Evolutionary conservation across 208 protist genomes (phyloP).

Genomic region (Chromosphaera perkinsii): DNA sequence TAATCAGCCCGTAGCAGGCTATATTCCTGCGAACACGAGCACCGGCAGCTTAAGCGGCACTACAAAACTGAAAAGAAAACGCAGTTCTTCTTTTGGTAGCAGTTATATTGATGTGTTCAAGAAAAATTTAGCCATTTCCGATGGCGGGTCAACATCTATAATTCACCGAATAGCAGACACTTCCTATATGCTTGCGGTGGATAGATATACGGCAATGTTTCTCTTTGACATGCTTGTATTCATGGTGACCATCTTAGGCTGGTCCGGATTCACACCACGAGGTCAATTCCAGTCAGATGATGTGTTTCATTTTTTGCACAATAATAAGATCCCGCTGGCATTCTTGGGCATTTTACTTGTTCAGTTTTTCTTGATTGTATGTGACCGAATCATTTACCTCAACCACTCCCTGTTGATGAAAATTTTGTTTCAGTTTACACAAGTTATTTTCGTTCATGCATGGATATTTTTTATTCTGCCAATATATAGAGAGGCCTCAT

Average conservation of each 20-base stretch:
- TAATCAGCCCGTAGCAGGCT: too few relatives aligned
- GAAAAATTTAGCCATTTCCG: too few relatives aligned
- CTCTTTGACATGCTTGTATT: not conserved
- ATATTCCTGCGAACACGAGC: too few relatives aligned
- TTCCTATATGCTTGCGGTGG: too few relatives aligned
- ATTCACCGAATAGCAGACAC: too few relatives aligned
- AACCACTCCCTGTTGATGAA: slow-evolving; percentile 28
- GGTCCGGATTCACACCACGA: not conserved
- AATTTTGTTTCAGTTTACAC: slow-evolving; percentile 34
- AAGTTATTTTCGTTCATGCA: slow-evolving; percentile 37
- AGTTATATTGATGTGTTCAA: too few relatives aligned
- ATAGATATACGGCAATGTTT: not conserved
- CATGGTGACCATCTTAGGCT: not conserved
- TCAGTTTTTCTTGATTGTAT: slow-evolving; percentile 53
- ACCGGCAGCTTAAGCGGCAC: too few relatives aligned
- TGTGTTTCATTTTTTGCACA: not conserved
- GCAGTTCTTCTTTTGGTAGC: too few relatives aligned
- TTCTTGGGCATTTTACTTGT: slow-evolving; percentile 35
- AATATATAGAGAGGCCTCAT: not conserved
- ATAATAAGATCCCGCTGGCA: slow-evolving; percentile 33
- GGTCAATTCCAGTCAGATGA: slow-evolving; percentile 1
- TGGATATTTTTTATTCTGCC: slow-evolving; percentile 26
- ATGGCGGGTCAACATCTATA: too few relatives aligned
- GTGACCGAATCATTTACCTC: slow-evolving; percentile 56
- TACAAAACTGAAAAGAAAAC: too few relatives aligned